Evolutionary conservation across 2,329 filamentous ascomycete species (phyloP), one percentile per base, ranked within the genome.

Genomic region (Penicillium sumatraense): DNA sequence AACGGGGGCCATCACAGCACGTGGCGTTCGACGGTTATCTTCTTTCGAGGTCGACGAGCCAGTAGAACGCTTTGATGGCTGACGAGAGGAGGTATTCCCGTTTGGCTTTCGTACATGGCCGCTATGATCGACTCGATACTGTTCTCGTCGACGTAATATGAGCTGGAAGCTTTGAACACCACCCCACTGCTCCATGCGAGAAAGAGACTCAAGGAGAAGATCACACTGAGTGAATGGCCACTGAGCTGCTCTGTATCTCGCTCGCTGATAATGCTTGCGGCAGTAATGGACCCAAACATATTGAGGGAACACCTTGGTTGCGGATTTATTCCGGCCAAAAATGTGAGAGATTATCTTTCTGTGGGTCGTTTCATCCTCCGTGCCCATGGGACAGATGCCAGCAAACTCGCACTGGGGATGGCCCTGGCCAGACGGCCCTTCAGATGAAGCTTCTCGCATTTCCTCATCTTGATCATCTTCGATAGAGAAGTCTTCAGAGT

Each of bases 281-380:
- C 91, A 95, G 68, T 85, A 88, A 65, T 88, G 85, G 0, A 91
- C 85, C 89, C 89, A 93, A 2, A 90, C 83, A 20, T 83, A 74
- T 5, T 83, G 75, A 0, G 89, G 89, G 46, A 95, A 90, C 41
- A 81, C 79, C 29, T 87, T 82, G 0, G 90, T 95, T 66, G 86
- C 88, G 7, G 83, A 80, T 74, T 95, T 95, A 79, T 95, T 95
- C 33, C 91, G 85, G 20, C 90, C 90, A 63, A 93, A 93, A 52
- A 93, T 83, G 67, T 95, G 89, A 0, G 89, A 91, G 56, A 93
- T 88, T 5, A 88, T 86, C 74, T 93, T 93, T 45, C 90, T 85
- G 21, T 82, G 81, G 52, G 84, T 80, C 5, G 84, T 59, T 3
- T 66, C 66, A 27, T 65, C 63, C 1, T 63, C 67, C 21, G 56